phyloP scores from a whole-genome alignment of 2,329 filamentous ascomycete species.

The Penicillium occitanis region DNA sequence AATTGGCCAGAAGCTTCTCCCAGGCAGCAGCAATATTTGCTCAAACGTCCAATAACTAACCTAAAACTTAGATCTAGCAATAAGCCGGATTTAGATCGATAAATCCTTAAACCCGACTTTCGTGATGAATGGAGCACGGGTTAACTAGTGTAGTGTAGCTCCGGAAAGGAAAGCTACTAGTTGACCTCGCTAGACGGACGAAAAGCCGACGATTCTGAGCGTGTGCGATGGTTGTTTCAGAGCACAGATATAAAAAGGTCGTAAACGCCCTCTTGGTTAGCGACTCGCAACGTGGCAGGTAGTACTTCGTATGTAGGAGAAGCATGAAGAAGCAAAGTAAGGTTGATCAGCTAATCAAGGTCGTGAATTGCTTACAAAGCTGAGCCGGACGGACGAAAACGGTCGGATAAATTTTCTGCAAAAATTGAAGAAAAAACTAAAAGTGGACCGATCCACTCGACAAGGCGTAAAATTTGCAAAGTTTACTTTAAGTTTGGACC shows the following conservation, averaged over 20 bases:
- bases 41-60: neutral
- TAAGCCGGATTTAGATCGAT: neutral
- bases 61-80: neutral
- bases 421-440: neutral
- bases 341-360: neutral
- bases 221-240: neutral
- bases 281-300: neutral
- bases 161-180: neutral
- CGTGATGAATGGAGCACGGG: neutral
- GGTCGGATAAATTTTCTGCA: neutral
- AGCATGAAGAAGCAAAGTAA: neutral
- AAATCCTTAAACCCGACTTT: neutral
- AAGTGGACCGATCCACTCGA: neutral
- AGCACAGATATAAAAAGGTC: neutral
- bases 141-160: neutral
- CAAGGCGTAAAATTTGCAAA: neutral
- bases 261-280: neutral
- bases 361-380: neutral
- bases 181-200: neutral
- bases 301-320: neutral
- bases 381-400: neutral
- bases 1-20: constrained; percentile 6
- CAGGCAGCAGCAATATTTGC: constrained; percentile 12
- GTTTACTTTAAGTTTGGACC: neutral
- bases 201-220: neutral